A percentile compares a stretch with the other conserved stretches of the same genome.
Conservation (phyloP, 2,329 filamentous ascomycete species). For the Venturia asperata region DNA sequence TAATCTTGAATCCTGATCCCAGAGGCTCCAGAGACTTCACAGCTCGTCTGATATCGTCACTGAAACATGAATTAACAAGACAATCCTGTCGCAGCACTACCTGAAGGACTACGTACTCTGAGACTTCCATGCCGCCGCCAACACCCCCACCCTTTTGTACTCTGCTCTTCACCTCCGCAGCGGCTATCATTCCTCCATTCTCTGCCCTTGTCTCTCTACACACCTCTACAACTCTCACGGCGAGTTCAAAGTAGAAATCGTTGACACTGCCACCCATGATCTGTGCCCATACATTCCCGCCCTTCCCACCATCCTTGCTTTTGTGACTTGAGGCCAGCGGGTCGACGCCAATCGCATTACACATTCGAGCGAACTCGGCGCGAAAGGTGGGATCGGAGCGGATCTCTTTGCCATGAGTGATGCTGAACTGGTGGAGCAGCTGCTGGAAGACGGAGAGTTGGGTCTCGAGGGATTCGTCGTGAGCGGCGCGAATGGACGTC, state of each 20-base stretch:
- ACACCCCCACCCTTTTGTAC: slow-evolving; percentile 67
- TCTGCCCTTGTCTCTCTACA: slow-evolving; percentile 79
- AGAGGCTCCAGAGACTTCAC: slow-evolving; percentile 82
- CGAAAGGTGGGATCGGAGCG: slow-evolving; percentile 92
- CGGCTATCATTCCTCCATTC: slow-evolving; percentile 85
- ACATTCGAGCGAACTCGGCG: slow-evolving; percentile 97
- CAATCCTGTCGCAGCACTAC: slow-evolving; percentile 13
- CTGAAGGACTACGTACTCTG: slow-evolving; percentile 52
- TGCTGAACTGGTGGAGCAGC: slow-evolving; percentile 86
- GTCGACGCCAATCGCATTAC: slow-evolving; percentile 91
- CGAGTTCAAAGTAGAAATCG: slow-evolving; percentile 97
- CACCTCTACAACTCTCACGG: slow-evolving; percentile 89
- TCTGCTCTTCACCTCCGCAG: slow-evolving; percentile 70
- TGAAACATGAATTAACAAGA: slow-evolving; percentile 27
- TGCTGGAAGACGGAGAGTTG: slow-evolving; percentile 96
- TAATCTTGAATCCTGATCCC: slow-evolving; percentile 77
- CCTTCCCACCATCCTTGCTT: slow-evolving; percentile 30
- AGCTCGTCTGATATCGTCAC: slow-evolving; percentile 83
- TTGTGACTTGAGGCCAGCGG: slow-evolving; percentile 52
- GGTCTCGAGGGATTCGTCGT: slow-evolving; percentile 79
- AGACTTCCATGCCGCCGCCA: slow-evolving; percentile 67
- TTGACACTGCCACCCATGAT: slow-evolving; percentile 86
- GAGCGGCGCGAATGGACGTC: slow-evolving; percentile 72
- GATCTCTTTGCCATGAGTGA: slow-evolving; percentile 92
- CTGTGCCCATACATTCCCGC: slow-evolving; percentile 73